Evolutionary conservation across 2,329 filamentous ascomycete genomes (phyloP), one percentile per base, ranked within the genome.

Genomic region (Verruconis gallopava): DNA sequence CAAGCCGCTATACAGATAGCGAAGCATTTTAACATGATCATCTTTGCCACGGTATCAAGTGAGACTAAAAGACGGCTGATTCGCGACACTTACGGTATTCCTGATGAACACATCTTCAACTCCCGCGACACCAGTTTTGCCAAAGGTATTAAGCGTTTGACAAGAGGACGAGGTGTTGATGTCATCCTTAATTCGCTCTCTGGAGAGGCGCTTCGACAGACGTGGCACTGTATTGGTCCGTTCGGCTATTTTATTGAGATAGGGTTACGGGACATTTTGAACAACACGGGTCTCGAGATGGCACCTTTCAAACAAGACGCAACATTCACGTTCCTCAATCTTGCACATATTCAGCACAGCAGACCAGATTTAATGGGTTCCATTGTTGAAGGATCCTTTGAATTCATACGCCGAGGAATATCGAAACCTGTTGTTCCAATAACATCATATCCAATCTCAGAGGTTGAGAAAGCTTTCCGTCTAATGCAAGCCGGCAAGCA

Each of bases 131-230:
- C 33, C 3, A 38, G 43, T 3, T 62, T 63, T 37, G 35, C 35
- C 1, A 15, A 40, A 0, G 49, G 46, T 4, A 38, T 60, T 9
- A 44, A 50, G 41, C 5, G 33, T 2, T 42, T 42, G 2, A 62
- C 59, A 1, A 43, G 48, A 9, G 52, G 53, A 3, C 33, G 43
- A 2, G 60, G 60, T 3, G 57, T 61, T 17, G 59, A 63, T 46
- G 33, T 59, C 1, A 50, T 60, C 2, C 41, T 59, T 1, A 59
- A 56, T 37, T 52, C 51, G 4, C 44, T 57, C 6, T 41, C 49
- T 6, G 55, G 55, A 17, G 53, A 57, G 6, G 12, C 19, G 4
- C 15, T 44, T 5, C 38, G 34, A 4, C 5, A 5, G 4, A 5
- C 38, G 4, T 44, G 39, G 38, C 5, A 43, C 6, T 44, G 39